Percentiles rank a stretch among this genome's conserved stretches.
These are phyloP conservation scores for Picochlorum sp. DNA, from an alignment of 139 green algal species.

Conservation along the genomic window DNA sequence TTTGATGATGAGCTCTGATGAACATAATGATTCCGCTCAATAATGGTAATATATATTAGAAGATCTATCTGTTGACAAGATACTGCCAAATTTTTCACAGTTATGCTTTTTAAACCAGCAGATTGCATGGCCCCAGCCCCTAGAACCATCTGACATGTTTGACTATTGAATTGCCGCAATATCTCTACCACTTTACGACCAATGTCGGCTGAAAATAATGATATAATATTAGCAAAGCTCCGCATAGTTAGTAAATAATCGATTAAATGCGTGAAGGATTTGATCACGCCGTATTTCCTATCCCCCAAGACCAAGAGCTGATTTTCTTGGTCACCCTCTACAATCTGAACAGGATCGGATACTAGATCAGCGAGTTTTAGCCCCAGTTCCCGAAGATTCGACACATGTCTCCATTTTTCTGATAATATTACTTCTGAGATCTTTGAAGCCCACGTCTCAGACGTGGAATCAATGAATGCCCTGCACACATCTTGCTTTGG, in stretches of 20 bases:
- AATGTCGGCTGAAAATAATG: slow-evolving; percentile 44
- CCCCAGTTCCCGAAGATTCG: no score
- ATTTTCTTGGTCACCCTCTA: no score
- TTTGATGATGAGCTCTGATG: not conserved
- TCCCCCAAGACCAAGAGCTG: no score
- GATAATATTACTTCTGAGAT: no score
- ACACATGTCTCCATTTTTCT: no score
- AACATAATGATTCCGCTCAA: not conserved
- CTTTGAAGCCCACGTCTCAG: no score
- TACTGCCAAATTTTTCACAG: slow-evolving; percentile 83
- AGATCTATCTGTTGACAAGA: slow-evolving; percentile 51
- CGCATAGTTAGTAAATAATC: not conserved
- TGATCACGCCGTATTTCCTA: no score
- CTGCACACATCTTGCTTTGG: no score
- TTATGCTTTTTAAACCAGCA: slow-evolving; percentile 81
- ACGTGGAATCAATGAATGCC: no score
- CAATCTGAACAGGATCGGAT: no score
- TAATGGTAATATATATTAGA: slow-evolving; percentile 36
- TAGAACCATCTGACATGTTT: slow-evolving; percentile 81
- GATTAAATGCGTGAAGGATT: no score
- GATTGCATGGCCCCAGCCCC: slow-evolving; percentile 84
- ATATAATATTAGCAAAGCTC: slow-evolving; percentile 17
- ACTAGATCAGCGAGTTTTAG: no score
- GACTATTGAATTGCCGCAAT: slow-evolving; percentile 77
- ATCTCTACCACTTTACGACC: slow-evolving; percentile 68